These are phyloP conservation scores for Bruguiera hainesii DNA, from an alignment of 441 rosid species.

Conservation along the genomic window DNA sequence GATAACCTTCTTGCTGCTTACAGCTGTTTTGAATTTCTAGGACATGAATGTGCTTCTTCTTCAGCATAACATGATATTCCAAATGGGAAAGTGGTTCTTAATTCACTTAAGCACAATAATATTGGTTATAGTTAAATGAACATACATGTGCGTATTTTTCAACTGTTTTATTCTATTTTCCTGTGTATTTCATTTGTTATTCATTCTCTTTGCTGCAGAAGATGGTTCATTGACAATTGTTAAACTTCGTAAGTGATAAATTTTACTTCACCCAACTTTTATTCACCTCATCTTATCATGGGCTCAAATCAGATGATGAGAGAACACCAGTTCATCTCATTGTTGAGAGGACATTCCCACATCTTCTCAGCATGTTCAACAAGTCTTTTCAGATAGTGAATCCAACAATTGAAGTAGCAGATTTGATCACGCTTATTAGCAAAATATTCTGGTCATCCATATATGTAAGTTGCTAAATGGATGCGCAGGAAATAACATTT, in stretches of 20 bases:
- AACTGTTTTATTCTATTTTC: not conserved
- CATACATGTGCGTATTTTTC: too few relatives aligned
- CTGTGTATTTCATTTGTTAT: not conserved
- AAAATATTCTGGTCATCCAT: slow-evolving; percentile 99
- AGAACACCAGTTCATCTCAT: slow-evolving; percentile 77
- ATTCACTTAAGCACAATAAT: too few relatives aligned
- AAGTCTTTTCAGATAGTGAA: slow-evolving; percentile 70
- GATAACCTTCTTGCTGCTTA: too few relatives aligned
- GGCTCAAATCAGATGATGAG: slow-evolving; percentile 99
- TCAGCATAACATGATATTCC: too few relatives aligned
- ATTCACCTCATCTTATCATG: slow-evolving; percentile 16
- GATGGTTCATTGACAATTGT: not conserved
- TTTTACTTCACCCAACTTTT: too few relatives aligned
- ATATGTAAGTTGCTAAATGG: slow-evolving; percentile 59
- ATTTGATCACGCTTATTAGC: slow-evolving; percentile 90
- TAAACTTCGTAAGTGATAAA: too few relatives aligned
- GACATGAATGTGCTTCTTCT: too few relatives aligned
- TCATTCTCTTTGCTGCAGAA: not conserved
- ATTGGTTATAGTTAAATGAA: too few relatives aligned
- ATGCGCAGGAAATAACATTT: not conserved
- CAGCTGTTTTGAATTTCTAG: too few relatives aligned
- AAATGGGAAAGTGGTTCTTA: too few relatives aligned
- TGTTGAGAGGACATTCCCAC: slow-evolving; percentile 84
- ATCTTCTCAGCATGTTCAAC: slow-evolving; percentile 72
- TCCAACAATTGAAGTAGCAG: slow-evolving; percentile 87